These are phyloP conservation scores for Aspergillus japonicus DNA, from an alignment of 2,329 filamentous ascomycete genomes.

Conservation along the genomic window DNA sequence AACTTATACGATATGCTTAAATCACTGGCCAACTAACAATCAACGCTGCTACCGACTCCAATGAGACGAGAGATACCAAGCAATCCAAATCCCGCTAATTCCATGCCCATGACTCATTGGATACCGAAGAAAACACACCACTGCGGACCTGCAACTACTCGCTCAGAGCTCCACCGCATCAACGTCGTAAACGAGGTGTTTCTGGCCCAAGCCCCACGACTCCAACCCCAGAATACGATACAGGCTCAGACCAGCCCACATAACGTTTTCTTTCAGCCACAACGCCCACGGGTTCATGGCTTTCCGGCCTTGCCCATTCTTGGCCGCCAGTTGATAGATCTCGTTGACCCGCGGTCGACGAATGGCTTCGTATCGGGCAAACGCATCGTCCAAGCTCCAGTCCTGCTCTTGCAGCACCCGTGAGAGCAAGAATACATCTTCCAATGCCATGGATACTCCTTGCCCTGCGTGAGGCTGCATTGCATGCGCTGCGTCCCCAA, in stretches of 20 bases:
- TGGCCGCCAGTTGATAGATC: conserved; percentile 24
- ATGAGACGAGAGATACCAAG: not conserved
- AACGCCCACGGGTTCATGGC: conserved; percentile 25
- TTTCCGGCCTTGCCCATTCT: conserved; percentile 26
- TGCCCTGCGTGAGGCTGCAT: conserved; percentile 48
- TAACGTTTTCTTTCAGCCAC: conserved; percentile 27
- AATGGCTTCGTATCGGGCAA: conserved; percentile 29
- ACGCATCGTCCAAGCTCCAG: conserved; percentile 21
- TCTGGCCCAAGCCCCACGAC: conserved; percentile 21
- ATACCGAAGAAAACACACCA: not conserved
- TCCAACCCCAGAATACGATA: conserved; percentile 22
- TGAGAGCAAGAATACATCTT: conserved; percentile 43
- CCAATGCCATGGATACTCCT: conserved; percentile 55
- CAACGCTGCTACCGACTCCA: not conserved
- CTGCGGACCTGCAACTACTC: not conserved
- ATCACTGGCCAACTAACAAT: not conserved
- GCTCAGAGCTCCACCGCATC: conserved; percentile 17
- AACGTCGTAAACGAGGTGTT: conserved; percentile 33
- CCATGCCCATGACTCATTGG: not conserved
- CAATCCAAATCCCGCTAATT: not conserved
- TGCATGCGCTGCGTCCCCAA: conserved; percentile 36
- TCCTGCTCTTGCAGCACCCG: conserved; percentile 22
- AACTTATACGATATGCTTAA: not conserved
- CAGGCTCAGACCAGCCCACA: conserved; percentile 17
- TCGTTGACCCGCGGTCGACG: conserved; percentile 32